Conservation (phyloP, 768 basidiomycete genomes). For the Podaxis sp. region DNA sequence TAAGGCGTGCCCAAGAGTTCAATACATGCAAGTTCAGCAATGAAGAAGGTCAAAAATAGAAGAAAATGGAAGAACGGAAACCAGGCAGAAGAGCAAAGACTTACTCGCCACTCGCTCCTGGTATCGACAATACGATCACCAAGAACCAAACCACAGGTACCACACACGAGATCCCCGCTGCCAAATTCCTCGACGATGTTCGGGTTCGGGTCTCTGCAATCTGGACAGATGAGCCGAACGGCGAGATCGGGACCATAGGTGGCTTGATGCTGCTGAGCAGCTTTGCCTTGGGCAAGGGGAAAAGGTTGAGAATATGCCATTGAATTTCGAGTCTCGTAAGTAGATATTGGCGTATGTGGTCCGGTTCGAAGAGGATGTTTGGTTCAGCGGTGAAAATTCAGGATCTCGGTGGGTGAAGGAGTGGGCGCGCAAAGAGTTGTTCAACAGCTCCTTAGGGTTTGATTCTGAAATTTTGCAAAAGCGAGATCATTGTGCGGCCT, state of each 20-base stretch:
- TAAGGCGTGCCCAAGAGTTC: constrained; percentile 8
- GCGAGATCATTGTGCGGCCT: neutral
- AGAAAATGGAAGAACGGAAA: constrained; percentile 20
- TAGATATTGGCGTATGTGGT: neutral
- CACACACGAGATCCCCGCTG: constrained; percentile 96
- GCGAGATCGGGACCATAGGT: constrained; percentile 81
- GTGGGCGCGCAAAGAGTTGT: constrained; percentile 1
- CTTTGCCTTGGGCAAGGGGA: constrained; percentile 63
- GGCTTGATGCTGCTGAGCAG: constrained; percentile 42
- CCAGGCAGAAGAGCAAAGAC: constrained; percentile 31
- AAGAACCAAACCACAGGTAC: constrained; percentile 88
- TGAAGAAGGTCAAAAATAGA: constrained; percentile 16
- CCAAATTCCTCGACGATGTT: constrained; percentile 98
- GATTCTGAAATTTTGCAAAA: neutral
- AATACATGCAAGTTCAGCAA: neutral
- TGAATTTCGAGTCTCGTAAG: constrained; percentile 6
- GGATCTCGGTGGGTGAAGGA: constrained; percentile 16
- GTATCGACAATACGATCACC: constrained; percentile 98
- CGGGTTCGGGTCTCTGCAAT: constrained; percentile 91
- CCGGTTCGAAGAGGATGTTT: constrained; percentile 3
- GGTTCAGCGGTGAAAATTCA: neutral
- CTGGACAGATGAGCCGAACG: constrained; percentile 91
- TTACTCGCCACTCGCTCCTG: constrained; percentile 94
- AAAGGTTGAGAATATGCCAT: constrained; percentile 83
- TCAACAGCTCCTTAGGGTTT: constrained; percentile 13